These are phyloP conservation scores for Aspergillus spinulosporus DNA, from an alignment of 2,329 filamentous ascomycete species.

Conservation along the genomic window DNA sequence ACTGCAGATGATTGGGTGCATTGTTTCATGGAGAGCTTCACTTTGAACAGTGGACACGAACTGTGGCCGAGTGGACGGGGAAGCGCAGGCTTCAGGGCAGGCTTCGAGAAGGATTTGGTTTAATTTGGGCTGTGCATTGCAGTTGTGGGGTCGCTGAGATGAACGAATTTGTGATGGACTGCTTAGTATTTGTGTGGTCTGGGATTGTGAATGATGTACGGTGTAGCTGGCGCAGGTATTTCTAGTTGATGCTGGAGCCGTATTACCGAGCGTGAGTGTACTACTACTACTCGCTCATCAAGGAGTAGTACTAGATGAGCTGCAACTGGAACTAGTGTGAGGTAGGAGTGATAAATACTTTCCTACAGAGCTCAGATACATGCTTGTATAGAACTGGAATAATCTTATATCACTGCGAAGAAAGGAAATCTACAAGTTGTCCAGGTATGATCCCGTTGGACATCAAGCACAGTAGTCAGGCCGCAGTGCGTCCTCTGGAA, in stretches of 20 bases:
- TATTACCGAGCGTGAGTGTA: too few relatives aligned
- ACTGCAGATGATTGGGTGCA: conserved; percentile 23
- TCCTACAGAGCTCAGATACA: background rate
- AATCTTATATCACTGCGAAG: background rate
- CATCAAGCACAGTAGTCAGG: conserved; percentile 27
- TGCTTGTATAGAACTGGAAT: background rate
- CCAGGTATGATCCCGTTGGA: conserved; percentile 2
- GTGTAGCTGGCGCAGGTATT: too few relatives aligned
- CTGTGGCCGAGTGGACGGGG: background rate
- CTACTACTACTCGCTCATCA: too few relatives aligned
- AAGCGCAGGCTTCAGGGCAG: background rate
- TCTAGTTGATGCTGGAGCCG: too few relatives aligned
- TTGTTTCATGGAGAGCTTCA: conserved; percentile 21
- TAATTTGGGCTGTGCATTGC: conserved; percentile 26
- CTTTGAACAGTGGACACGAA: conserved; percentile 22
- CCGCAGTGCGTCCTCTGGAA: conserved; percentile 26
- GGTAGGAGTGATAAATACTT: background rate
- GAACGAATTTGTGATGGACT: background rate
- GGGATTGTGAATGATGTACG: background rate
- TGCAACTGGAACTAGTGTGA: background rate
- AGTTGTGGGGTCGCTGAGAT: conserved; percentile 16
- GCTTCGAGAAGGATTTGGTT: conserved; percentile 27
- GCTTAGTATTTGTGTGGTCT: background rate
- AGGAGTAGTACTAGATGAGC: too few relatives aligned
- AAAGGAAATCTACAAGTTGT: conserved; percentile 3